phyloP scores from a whole-genome alignment of 1,139 yeast genomes.

The Geotrichum australiense region DNA sequence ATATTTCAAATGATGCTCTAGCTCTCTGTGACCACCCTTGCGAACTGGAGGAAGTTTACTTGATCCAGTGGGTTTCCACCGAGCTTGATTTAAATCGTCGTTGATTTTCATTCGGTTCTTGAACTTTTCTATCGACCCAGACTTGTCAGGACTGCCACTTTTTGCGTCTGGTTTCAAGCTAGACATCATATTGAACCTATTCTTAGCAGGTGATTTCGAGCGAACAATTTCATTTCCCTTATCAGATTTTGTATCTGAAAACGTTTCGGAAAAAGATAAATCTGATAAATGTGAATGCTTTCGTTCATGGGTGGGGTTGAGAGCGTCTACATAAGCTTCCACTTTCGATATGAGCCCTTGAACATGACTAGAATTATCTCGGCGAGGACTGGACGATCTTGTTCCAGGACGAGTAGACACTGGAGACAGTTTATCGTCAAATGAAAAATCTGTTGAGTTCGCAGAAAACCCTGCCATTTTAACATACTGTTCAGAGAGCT shows the following conservation, averaged over 20 bases:
- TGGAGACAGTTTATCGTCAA: constrained; percentile 7
- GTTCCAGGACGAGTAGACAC: constrained; percentile 9
- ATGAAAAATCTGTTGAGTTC: constrained; percentile 9
- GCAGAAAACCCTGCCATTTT: too few relatives aligned
- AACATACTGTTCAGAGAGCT: too few relatives aligned
- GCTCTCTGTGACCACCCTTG: constrained; percentile 28
- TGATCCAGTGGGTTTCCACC: constrained; percentile 3
- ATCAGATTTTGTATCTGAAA: constrained; percentile 3
- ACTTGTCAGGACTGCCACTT: constrained; percentile 13
- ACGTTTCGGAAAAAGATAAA: constrained; percentile 9
- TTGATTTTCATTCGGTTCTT: constrained; percentile 8
- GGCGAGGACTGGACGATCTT: constrained; percentile 17
- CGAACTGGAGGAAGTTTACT: constrained; percentile 18
- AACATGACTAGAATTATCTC: constrained; percentile 14
- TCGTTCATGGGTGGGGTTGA: constrained; percentile 4
- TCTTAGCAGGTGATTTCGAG: constrained; percentile 12
- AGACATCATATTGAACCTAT: constrained; percentile 12
- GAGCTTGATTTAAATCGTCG: constrained; percentile 1
- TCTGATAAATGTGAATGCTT: constrained; percentile 11
- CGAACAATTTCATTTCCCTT: constrained; percentile 10
- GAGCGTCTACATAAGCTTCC: constrained; percentile 11
- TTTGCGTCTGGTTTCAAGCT: constrained; percentile 12
- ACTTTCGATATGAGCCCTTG: constrained; percentile 18
- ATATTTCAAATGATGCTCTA: constrained; percentile 28
- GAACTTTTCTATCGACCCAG: constrained; percentile 8